Evolutionary conservation across 2,329 filamentous ascomycete genomes (phyloP), one percentile per base, ranked within the genome.

Genomic region (Colletotrichum noveboracense): DNA sequence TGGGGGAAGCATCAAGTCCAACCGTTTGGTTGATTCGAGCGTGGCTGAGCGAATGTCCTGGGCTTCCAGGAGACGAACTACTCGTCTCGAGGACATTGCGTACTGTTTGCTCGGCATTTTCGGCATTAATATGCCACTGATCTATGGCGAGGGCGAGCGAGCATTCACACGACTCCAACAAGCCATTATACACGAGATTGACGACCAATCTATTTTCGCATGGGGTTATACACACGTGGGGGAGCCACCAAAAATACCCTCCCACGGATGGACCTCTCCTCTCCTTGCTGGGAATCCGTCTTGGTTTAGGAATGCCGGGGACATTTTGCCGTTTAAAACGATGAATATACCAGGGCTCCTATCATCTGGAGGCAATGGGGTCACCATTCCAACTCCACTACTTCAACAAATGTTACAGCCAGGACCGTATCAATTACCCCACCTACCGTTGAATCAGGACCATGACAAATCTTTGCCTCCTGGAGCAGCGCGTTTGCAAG

Each of bases 51-150:
- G 55, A 5, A 58, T 58, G 55, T 80, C 77, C 16, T 82, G 80
- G 81, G 79, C 79, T 38, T 74, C 79, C 1, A 68, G 56, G 2
- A 67, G 80, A 48, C 21, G 75, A 52, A 81, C 78, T 3, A 80
- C 76, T 3, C 67, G 77, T 6, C 3, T 56, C 62, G 77, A 81
- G 65, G 80, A 83, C 69, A 55, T 75, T 9, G 80, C 80, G 0
- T 82, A 82, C 64, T 79, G 78, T 24, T 67, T 82, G 16, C 61
- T 81, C 13, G 81, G 80, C 14, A 60, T 83, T 10, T 81, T 82
- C 36, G 72, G 76, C 26, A 74, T 82, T 12, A 80, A 77, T 13
- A 80, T 83, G 78, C 76, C 79, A 6, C 48, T 79, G 12, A 71
- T 78, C 2, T 82, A 82, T 21, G 79, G 81, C 7, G 81, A 82